Evolutionary conservation across 257 asterid species (phyloP), one percentile per base, ranked within the genome.

Genomic region (Jasminum sambac): DNA sequence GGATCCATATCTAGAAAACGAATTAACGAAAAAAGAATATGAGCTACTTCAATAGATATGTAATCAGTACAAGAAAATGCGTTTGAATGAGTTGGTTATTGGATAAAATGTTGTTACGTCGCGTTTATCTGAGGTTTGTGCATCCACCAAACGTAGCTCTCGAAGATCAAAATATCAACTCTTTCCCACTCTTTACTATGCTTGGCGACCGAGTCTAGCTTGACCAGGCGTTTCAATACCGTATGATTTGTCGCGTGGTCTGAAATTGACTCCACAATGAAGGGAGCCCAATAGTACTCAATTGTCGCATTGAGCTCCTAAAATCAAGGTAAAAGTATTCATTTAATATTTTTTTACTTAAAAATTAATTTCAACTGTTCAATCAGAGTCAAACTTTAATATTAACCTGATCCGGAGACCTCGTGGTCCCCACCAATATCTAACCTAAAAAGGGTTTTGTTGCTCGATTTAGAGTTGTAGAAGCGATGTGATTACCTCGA

Each of bases 111-210:
- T 57, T 46, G 85, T 78, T 69, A 93, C 96, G 89, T 87, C 42
- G 95, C 96, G n/a, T 89, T 89, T 67, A 88, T 89, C 2, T 78
- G 81, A 38, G 91, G 99, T 68, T 81, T 87, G 78, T 85, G 72
- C 96, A 94, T 94, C 99, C 99, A 94, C 99, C 99, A 94, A 19
- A 94, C 92, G 23, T 91, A 94, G 57, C 95, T 94, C 82, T 89
- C 95, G 64, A 94, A 94, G 34, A 89, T 78, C 85, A 94, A 73
- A 64, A 94, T 67, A 67, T 94, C 85, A 12, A 78, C 97, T 64
- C 86, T 86, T 69, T 82, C 82, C 99, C 99, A 94, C 58, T 89
- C 87, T 42, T 73, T 74, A 75, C 88, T 72, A 71, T 89, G 96
- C 70, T 86, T 89, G 16, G 90, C 87, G 0, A 91, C 60, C 5